These are phyloP conservation scores for Brassica carinata DNA, from an alignment of 345 rosid species.

Conservation along the genomic window DNA sequence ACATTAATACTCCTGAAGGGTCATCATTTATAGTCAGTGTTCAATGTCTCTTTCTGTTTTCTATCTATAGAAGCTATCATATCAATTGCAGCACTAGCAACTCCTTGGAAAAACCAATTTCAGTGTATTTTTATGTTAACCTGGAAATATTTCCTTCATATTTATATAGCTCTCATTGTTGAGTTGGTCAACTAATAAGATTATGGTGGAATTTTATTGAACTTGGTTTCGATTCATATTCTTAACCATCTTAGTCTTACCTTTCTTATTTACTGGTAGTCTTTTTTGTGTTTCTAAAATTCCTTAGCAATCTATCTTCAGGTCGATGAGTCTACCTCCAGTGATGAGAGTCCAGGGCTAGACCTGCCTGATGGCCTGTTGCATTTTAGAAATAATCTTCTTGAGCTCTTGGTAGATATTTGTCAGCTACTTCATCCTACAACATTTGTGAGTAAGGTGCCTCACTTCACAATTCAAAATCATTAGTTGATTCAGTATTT, in stretches of 20 bases:
- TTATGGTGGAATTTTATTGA: no score
- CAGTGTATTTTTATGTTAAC: no score
- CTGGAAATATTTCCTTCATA: no score
- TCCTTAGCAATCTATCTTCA: constrained; percentile 41
- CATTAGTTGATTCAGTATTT: constrained; percentile 6
- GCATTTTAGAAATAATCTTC: constrained; percentile 83
- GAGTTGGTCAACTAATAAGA: no score
- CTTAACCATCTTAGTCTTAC: no score
- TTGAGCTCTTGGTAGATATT: constrained; percentile 85
- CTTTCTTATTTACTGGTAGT: not conserved
- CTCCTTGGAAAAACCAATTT: no score
- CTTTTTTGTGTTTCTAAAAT: constrained; percentile 24
- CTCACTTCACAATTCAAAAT: constrained; percentile 30
- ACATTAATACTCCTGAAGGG: constrained; percentile 5
- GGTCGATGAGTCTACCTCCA: constrained; percentile 80
- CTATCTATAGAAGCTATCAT: no score
- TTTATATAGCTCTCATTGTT: no score
- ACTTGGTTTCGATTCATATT: no score
- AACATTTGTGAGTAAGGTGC: constrained; percentile 74
- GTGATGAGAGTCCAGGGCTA: constrained; percentile 55
- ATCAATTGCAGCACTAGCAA: no score
- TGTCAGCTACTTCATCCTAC: constrained; percentile 78
- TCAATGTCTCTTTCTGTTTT: no score
- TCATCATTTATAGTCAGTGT: constrained; percentile 9
- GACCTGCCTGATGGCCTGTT: constrained; percentile 87